These are phyloP conservation scores for Peribolospora kevripleyi DNA, from an alignment of 768 basidiomycete species.

Conservation along the genomic window DNA sequence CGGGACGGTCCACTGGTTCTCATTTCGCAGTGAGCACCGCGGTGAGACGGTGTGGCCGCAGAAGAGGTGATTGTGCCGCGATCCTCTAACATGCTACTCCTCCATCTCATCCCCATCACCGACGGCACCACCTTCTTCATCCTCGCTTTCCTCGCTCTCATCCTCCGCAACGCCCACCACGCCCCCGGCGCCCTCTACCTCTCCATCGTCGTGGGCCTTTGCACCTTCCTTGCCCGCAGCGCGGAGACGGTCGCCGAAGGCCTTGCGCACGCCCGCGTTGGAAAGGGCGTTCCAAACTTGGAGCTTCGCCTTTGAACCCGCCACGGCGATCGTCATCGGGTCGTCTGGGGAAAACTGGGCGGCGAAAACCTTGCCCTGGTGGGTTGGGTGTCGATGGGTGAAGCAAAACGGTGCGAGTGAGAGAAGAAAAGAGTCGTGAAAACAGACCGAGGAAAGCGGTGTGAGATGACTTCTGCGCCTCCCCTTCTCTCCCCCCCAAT, in stretches of 20 bases:
- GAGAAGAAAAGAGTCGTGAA: neutral
- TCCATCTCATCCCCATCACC: constrained; percentile 31
- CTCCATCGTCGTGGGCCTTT: constrained; percentile 9
- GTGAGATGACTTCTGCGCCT: neutral
- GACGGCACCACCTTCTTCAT: constrained; percentile 12
- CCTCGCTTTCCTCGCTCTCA: constrained; percentile 25
- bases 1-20: too few species aligned
- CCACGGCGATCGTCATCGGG: constrained; percentile 75
- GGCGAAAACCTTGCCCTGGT: constrained; percentile 87
- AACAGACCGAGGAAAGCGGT: neutral
- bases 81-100: constrained; percentile 5
- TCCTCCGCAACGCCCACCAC: constrained; percentile 30
- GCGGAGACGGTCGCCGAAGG: constrained; percentile 48
- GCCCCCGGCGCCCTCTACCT: constrained; percentile 29
- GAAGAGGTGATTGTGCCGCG: too few species aligned
- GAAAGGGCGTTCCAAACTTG: constrained; percentile 80
- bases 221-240: constrained; percentile 11
- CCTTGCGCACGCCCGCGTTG: constrained; percentile 56
- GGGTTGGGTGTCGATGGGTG: neutral
- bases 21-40: too few species aligned
- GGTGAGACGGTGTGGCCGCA: too few species aligned
- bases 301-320: constrained; percentile 75
- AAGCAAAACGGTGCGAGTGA: neutral
- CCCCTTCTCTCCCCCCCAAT: neutral
- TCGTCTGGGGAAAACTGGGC: constrained; percentile 79